phyloP scores from a whole-genome alignment of 208 protist species.

The Herpetomonas tarakana region DNA sequence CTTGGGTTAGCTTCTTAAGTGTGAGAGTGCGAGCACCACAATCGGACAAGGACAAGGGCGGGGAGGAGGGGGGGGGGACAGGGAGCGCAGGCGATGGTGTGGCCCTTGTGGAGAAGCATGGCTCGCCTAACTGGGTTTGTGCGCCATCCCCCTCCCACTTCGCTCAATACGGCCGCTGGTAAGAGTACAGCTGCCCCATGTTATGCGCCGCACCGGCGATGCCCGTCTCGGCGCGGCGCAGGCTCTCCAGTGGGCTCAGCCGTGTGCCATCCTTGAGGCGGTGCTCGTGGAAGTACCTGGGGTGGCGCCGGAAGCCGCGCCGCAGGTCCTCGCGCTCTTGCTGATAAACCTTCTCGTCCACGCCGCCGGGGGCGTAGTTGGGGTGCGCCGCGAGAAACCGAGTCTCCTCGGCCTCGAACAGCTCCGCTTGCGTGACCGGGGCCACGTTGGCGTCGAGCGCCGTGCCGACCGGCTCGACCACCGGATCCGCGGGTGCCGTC shows the following conservation, averaged over 20 bases:
- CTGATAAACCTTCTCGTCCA: constrained; percentile 4
- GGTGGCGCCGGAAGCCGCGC: neutral
- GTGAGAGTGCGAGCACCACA: too few relatives aligned
- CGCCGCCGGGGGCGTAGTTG: neutral
- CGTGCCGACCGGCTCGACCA: constrained; percentile 25
- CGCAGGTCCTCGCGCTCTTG: neutral
- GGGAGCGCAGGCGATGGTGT: too few relatives aligned
- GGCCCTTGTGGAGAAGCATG: too few relatives aligned
- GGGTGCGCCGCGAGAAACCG: neutral
- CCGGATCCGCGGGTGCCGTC: constrained; percentile 35
- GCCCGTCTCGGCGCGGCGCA: constrained; percentile 21
- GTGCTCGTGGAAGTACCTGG: constrained; percentile 20
- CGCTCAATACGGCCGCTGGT: constrained; percentile 74
- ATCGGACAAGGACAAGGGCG: too few relatives aligned
- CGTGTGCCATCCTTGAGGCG: constrained; percentile 23
- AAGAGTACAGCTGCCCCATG: constrained; percentile 86
- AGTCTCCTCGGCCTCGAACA: neutral
- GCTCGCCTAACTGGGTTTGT: too few relatives aligned
- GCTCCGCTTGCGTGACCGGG: constrained; percentile 4
- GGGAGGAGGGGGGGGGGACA: too few relatives aligned
- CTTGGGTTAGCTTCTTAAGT: too few relatives aligned
- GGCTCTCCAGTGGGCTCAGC: constrained; percentile 14
- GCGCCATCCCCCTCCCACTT: too few relatives aligned
- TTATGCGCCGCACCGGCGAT: constrained; percentile 60
- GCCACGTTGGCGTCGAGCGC: constrained; percentile 13